These are phyloP conservation scores for Agaricus blazei DNA, from an alignment of 768 basidiomycete species.

Conservation along the genomic window DNA sequence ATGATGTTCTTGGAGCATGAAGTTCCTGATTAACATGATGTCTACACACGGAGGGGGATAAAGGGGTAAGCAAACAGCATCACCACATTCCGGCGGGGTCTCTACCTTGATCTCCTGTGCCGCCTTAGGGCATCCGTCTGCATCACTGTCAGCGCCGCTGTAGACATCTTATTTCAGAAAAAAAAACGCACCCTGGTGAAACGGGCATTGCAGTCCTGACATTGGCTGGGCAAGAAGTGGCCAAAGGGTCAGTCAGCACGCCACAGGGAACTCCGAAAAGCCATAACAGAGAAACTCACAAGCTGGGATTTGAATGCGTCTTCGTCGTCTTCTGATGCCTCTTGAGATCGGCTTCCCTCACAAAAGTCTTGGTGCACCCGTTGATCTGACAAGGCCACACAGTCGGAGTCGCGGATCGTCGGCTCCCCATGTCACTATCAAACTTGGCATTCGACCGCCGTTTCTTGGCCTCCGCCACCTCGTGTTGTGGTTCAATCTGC, in stretches of 20 bases:
- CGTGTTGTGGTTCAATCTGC: neutral
- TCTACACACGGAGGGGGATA: neutral
- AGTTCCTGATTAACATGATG: slow-evolving; percentile 2
- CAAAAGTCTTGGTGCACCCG: slow-evolving; percentile 79
- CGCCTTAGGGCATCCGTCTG: slow-evolving; percentile 80
- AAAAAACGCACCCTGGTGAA: slow-evolving; percentile 66
- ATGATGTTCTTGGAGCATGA: slow-evolving; percentile 24
- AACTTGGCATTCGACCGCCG: neutral
- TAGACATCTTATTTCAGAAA: slow-evolving; percentile 2
- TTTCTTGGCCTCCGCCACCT: neutral
- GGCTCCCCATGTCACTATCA: neutral
- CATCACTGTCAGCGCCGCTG: slow-evolving; percentile 11
- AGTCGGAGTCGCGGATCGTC: slow-evolving; percentile 24
- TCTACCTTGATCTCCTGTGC: slow-evolving; percentile 73
- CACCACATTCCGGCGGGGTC: neutral
- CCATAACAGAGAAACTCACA: slow-evolving; percentile 37
- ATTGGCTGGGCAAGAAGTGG: slow-evolving; percentile 38
- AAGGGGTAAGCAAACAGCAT: slow-evolving; percentile 14
- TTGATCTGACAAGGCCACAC: slow-evolving; percentile 79
- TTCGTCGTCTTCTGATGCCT: slow-evolving; percentile 79
- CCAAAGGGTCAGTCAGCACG: neutral
- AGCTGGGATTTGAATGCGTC: slow-evolving; percentile 67
- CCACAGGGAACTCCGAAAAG: slow-evolving; percentile 12
- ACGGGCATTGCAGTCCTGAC: slow-evolving; percentile 76
- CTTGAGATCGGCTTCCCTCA: slow-evolving; percentile 78